These are phyloP conservation scores for Penicillium lagena DNA, from an alignment of 495 filamentous ascomycete species.

Conservation along the genomic window DNA sequence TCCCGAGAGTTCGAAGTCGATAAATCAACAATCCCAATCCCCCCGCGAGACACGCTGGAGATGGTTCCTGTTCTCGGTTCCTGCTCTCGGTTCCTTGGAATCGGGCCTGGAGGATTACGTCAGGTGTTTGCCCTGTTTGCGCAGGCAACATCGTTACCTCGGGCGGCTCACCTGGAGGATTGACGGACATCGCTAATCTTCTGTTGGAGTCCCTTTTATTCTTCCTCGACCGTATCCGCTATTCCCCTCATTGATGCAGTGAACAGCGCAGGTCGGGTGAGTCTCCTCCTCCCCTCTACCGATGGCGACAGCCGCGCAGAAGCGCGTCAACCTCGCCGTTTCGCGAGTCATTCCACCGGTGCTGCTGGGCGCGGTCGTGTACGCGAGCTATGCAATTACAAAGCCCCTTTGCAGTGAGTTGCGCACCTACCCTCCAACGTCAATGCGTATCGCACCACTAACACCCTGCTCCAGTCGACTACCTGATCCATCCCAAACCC, in stretches of 20 bases:
- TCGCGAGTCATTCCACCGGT: constrained; percentile 54
- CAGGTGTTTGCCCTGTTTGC: constrained; percentile 11
- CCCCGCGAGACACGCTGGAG: too few relatives aligned
- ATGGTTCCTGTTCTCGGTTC: too few relatives aligned
- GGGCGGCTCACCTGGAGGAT: not conserved
- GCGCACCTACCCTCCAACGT: not conserved
- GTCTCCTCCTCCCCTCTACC: not conserved
- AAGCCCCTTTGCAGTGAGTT: constrained; percentile 50
- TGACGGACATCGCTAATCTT: too few relatives aligned
- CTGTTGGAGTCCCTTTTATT: too few relatives aligned
- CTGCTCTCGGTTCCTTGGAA: too few relatives aligned
- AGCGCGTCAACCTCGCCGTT: constrained; percentile 44
- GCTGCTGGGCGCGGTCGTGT: constrained; percentile 51
- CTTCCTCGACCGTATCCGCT: not conserved
- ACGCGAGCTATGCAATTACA: constrained; percentile 57
- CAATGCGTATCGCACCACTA: not conserved
- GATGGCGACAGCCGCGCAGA: constrained; percentile 30
- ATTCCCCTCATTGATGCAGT: constrained; percentile 8
- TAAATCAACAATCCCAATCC: too few relatives aligned
- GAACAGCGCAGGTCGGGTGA: constrained; percentile 2
- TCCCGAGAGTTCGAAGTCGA: too few relatives aligned
- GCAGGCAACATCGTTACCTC: not conserved
- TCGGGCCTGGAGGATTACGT: constrained; percentile 1
- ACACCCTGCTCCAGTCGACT: constrained; percentile 44
- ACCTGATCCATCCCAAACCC: constrained; percentile 49